Evolutionary conservation across 257 asterid species (phyloP), one percentile per base, ranked within the genome.

Genomic region (Solanum ahanhuiri): DNA sequence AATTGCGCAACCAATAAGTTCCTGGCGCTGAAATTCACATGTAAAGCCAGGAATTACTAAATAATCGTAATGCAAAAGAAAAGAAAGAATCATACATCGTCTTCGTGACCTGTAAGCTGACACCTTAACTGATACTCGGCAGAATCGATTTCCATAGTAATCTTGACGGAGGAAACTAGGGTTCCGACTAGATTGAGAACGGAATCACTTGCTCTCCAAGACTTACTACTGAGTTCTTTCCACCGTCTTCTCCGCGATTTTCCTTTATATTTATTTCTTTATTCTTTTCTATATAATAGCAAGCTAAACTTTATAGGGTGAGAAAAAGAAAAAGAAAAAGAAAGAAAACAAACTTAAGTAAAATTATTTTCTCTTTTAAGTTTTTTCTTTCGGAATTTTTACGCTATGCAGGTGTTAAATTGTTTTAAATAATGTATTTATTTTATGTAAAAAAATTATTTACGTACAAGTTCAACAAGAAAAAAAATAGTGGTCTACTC

Each of bases 101-200:
- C 99, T 85, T 95, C 99, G 94, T 95, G 99, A 86, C 99, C 98
- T 43, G 82, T 90, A 35, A 97, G 96, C 83, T 97, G 98, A 87
- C 95, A 94, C 87, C 99, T 90, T 91, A 97, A 83, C 79, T 89
- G 92, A 92, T 94, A 97, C 91, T 93, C 96, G 28, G 90, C 81
- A 30, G 86, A 89, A 87, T 97, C 99, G 89, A 97, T 88, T 87
- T 95, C 98, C 99, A 95, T 94, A 6, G 85, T 23, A 72, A 64
- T 72, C 51, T 54, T 54, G 23, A 54, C 64, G 64, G 64, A 54
- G n/a, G 22, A 64, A 86, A 70, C 54, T 87, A 87, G 88, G 89
- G 89, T 87, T 82, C 28, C 41, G 30, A 3, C 31, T 41, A 39
- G 20, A 41, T 2, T 39, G 30, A 23, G 1, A n/a, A 71, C 60